Conservation (phyloP, 352 stramenopile species). For the Blastocystis hominis region DNA sequence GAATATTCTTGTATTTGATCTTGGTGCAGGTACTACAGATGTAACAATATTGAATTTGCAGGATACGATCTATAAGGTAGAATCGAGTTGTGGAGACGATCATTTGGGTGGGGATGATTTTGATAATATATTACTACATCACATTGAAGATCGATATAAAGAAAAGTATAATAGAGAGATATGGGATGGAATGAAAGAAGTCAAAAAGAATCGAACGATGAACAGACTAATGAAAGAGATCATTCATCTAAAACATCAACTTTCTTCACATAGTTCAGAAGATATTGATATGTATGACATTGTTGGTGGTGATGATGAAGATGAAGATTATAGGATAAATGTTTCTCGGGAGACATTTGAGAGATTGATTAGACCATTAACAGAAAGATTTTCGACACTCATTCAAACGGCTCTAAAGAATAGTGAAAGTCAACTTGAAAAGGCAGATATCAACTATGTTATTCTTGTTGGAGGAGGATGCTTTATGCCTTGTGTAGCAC, state of each 20-base stretch:
- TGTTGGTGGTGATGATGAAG: constrained; percentile 90
- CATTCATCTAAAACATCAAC: constrained; percentile 78
- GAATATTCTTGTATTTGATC: constrained; percentile 75
- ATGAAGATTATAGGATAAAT: constrained; percentile 69
- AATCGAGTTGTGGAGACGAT: constrained; percentile 68
- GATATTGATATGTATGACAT: constrained; percentile 91
- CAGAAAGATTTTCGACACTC: constrained; percentile 92
- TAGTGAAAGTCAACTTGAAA: constrained; percentile 75
- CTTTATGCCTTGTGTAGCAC: constrained; percentile 90
- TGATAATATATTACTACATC: not conserved
- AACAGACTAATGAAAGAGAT: constrained; percentile 84
- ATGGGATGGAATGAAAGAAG: constrained; percentile 59
- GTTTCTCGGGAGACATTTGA: constrained; percentile 91
- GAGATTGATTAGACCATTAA: constrained; percentile 93
- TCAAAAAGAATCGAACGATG: constrained; percentile 85
- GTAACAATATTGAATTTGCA: constrained; percentile 67
- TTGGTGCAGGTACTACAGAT: constrained; percentile 76
- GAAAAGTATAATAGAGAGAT: not conserved
- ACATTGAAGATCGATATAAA: not conserved
- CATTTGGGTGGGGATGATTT: constrained; percentile 70
- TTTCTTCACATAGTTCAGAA: constrained; percentile 84
- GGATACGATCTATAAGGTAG: constrained; percentile 66
- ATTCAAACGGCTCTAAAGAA: constrained; percentile 89
- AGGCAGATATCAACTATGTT: constrained; percentile 91
- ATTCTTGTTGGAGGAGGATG: constrained; percentile 95